Base-by-base conservation (phyloP, 2,329 filamentous ascomycete genomes). In the Aspergillus awamori region DNA sequence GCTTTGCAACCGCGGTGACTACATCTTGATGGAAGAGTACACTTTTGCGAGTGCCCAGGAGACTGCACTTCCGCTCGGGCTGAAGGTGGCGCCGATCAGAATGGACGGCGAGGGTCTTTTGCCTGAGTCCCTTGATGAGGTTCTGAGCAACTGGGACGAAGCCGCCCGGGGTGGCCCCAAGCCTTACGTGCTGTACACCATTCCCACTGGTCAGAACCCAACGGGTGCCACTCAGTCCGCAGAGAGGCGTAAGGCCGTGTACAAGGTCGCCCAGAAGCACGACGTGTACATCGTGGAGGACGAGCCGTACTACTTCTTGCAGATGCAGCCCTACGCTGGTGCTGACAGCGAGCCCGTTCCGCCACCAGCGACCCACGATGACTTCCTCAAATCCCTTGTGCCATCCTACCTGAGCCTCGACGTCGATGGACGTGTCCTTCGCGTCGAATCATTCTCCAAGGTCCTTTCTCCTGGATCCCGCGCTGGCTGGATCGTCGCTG, bases 371-470 rank as follows among this genome's bases (percentile, higher is more conserved):
- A 86, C 79, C 11, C 85, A 91, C 58, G 85, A 89, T 4, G 88
- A 89, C 10, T 97, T 97, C 76, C 80, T 98, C 61, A 80, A 84
- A 10, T 81, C 85, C 3, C 83, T 96, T 5, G 82, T 92, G 4
- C 92, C 93, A 0, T 90, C 89, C 2, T 87, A 90, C 58, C 82
- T 97, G 33, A 91, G 87, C 77, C 83, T 97, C 69, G 93, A 97
- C 73, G 83, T 86, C 1, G 93, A 97, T 74, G 94, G 93, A 7
- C 89, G 93, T 63, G 93, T 97, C 38, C 83, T 97, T 80, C 90
- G 93, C 38, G 85, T 97, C 77, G 93, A 97, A 74, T 96, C 92
- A 0, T 96, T 97, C 79, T 96, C 91, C 70, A 97, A 97, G 79
- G 91, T 97, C 1, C 83, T 97, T 33, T 85, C 92, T 0, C 93